Conservation (phyloP, 257 asterid species). For the Jacaranda mimosifolia region DNA sequence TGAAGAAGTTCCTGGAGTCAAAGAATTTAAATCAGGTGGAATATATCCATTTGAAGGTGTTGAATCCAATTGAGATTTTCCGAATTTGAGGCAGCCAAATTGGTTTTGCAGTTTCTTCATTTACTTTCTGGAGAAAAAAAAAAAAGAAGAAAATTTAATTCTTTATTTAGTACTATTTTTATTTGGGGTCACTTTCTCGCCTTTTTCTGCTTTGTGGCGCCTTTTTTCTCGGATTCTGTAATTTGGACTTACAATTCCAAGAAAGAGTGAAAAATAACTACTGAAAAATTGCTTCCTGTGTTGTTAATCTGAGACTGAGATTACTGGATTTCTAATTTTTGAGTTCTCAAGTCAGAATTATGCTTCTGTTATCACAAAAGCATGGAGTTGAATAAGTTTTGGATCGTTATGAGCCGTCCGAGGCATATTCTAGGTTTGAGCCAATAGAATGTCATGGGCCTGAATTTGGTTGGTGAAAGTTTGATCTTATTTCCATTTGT, state of each 20-base stretch:
- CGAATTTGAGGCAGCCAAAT: not conserved
- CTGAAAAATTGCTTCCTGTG: not conserved
- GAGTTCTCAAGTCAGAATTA: not conserved
- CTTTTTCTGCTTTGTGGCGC: conserved; percentile 11
- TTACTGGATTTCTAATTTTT: not conserved
- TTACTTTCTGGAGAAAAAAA: not conserved
- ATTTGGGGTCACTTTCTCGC: conserved; percentile 30
- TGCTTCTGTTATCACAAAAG: conserved; percentile 25
- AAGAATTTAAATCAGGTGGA: conserved; percentile 13
- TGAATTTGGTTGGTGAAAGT: conserved; percentile 47
- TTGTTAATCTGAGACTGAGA: not conserved
- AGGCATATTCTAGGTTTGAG: conserved; percentile 43
- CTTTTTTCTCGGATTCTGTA: conserved; percentile 52
- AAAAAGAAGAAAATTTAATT: conserved; percentile 24
- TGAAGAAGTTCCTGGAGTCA: conserved; percentile 12
- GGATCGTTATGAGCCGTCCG: conserved; percentile 24
- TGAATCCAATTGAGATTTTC: conserved; percentile 2
- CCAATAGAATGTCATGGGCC: conserved; percentile 35
- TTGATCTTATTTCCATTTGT: conserved; percentile 54
- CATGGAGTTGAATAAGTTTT: conserved; percentile 11
- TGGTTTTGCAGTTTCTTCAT: conserved; percentile 17
- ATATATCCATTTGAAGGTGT: conserved; percentile 11
- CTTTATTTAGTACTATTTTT: conserved; percentile 15
- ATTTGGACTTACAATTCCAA: conserved; percentile 25
- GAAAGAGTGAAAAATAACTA: conserved; percentile 16